Evolutionary conservation across 805 yeast species (phyloP), one percentile per base, ranked within the genome.

Genomic region (Ascoidea tarda): DNA sequence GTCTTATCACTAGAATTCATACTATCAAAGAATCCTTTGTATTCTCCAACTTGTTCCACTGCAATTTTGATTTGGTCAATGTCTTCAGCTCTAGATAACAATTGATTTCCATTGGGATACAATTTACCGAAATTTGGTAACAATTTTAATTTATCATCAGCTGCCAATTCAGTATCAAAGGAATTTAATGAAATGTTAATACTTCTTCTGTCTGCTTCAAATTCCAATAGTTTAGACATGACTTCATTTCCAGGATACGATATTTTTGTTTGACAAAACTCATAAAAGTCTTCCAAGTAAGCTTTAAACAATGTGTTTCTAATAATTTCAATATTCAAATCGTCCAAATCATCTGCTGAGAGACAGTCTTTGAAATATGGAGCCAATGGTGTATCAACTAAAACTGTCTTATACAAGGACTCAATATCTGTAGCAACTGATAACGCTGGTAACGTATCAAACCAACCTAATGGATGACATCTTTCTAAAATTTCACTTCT

Each of bases 391-490:
- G 99, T 93, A 69, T 93, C 99, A 52, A 93, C 84, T 54, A 93
- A 73, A 12, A 93, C 99, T 1, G 95, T 86, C 62, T 84, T 84
- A 70, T 91, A 93, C 61, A 93, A 75, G n/a, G 93, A 81, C 61
- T 89, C 96, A 53, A 91, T 80, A 67, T 91, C 98, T 1, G 96
- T 88, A 49, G 98, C 97, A 50, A 91, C 93, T 14, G 93, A 79
- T 54, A 93, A 75, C 0, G 98, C 91, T 44, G 99, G 99, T 59
- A 93, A 78, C 6, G 98, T 91, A 60, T 93, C 99, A 63, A 93
- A 93, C 96, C 97, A 90, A 48, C 99, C 99, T 60, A 93, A 74
- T 0, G 99, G 99, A 66, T 93, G 96, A 66, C 96, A 89, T 65
- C 96, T 82, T 54, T 81, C 81, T 62, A 93, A 75, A 51, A 95